A percentile compares a stretch with the other conserved stretches of the same genome.
Conservation (phyloP, 2,329 filamentous ascomycete species). For the Paracamarosporium sp. region DNA sequence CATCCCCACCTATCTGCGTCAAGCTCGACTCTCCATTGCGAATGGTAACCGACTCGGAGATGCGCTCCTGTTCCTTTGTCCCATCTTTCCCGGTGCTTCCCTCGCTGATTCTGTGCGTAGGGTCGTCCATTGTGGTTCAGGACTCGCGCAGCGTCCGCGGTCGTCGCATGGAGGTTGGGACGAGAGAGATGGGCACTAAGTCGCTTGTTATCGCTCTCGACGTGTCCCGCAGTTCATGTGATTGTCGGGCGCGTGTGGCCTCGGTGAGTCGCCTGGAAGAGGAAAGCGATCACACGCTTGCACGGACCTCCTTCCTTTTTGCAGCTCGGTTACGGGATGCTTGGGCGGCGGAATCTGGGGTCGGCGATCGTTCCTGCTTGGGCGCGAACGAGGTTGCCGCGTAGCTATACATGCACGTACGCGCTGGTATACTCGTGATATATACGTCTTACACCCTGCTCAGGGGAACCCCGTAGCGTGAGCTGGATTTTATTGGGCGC, state of each 20-base stretch:
- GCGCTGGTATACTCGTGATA: no score
- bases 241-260: not conserved
- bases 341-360: not conserved
- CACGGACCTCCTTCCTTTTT: slow-evolving; percentile 1
- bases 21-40: not conserved
- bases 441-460: no score
- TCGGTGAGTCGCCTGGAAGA: not conserved
- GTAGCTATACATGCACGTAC: no score
- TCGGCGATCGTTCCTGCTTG: not conserved
- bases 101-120: slow-evolving; percentile 17
- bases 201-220: slow-evolving; percentile 10
- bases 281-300: slow-evolving; percentile 7
- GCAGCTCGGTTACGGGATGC: not conserved
- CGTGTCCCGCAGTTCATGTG: slow-evolving; percentile 6
- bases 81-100: slow-evolving; percentile 22
- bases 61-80: slow-evolving; percentile 8
- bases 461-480: no score
- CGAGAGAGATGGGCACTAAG: not conserved
- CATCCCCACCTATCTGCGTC: slow-evolving; percentile 11
- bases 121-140: slow-evolving; percentile 30
- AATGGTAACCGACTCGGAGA: slow-evolving; percentile 1
- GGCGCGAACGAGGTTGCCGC: not conserved
- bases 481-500: no score
- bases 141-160: slow-evolving; percentile 3
- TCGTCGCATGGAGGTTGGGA: not conserved